A percentile compares a stretch with the other conserved stretches of the same genome.
These are phyloP conservation scores for Parathielavia hyrcaniae DNA, from an alignment of 495 filamentous ascomycete species.

Conservation along the genomic window DNA sequence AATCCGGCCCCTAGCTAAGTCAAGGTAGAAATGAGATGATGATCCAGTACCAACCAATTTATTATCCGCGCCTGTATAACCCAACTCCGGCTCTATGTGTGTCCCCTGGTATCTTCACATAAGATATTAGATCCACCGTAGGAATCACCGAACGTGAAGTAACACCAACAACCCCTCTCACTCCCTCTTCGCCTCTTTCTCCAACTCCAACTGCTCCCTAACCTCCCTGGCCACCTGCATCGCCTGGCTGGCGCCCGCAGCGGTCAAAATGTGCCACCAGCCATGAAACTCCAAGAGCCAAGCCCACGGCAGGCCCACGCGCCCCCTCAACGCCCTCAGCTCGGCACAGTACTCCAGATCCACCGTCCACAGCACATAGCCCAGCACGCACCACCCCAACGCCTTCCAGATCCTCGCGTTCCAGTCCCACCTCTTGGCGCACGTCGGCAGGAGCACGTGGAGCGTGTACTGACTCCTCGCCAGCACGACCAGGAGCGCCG, in stretches of 20 bases:
- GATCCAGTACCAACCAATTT: too few relatives aligned
- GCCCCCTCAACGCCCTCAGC: conserved; percentile 33
- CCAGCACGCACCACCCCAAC: conserved; percentile 28
- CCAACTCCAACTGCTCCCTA: neutral
- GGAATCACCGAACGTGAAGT: too few relatives aligned
- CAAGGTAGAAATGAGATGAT: too few relatives aligned
- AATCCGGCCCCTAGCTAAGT: too few relatives aligned
- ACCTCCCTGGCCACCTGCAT: conserved; percentile 27
- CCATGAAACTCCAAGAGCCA: conserved; percentile 54
- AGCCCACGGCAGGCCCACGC: conserved; percentile 47
- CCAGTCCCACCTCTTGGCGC: conserved; percentile 17
- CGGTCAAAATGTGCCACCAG: conserved; percentile 56
- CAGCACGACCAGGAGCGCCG: conserved; percentile 16
- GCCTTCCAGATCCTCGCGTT: conserved; percentile 14
- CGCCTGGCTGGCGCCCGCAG: conserved; percentile 36
- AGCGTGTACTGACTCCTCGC: conserved; percentile 24
- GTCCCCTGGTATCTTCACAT: too few relatives aligned
- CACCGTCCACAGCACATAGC: conserved; percentile 47
- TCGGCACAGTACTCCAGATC: conserved; percentile 41
- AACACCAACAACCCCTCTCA: neutral
- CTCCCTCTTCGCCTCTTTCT: neutral
- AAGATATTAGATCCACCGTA: too few relatives aligned
- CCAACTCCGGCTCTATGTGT: too few relatives aligned
- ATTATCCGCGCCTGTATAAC: too few relatives aligned
- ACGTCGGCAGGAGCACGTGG: conserved; percentile 11